Evolutionary conservation across 169 alveolate species (phyloP), one percentile per base, ranked within the genome.

Genomic region (Eimeria zaria): DNA sequence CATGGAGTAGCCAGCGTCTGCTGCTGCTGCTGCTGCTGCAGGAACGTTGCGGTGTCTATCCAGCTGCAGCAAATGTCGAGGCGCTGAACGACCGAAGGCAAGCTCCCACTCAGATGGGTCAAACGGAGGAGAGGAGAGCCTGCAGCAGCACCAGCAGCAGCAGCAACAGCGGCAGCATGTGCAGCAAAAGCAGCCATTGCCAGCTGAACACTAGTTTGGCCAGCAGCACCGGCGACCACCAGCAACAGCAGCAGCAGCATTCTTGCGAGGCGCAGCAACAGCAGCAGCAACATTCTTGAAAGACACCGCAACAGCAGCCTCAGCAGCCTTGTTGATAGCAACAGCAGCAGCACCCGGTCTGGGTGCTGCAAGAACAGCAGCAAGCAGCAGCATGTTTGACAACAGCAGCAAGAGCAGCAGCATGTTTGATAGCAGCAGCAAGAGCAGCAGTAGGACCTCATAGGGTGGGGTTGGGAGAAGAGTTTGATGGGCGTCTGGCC

Each of bases 401-500:
- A 73, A 51, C 48, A 73, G 53, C 84, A 73, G 51, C 51, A 9
- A 20, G 12, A 33, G n/a, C 84, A 33, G 36, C n/a, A n/a, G 53
- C 53, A 33, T n/a, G n/a, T n/a, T n/a, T n/a, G n/a, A 27, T n/a
- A 73, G 84, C 84, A 73, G 58, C 84, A 24, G 84, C 36, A 33
- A 69, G n/a, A 80, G 69, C 89, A 46, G 89, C 67, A 41, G 67
- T 44, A 80, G 58, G n/a, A 94, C 96, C 96, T 78, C 89, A 84
- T 94, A 4, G 98, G 98, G 74, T 98, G 99, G 53, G 98, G 98
- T 16, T 96, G 97, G 73, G 95, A 97, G 92, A 99, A 99, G 51
- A 99, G 97, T 94, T 98, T 98, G 6, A 97, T 96, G 48, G 99
- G 99, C 51, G 98, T 97, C 92, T 98, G 99, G 0, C 99, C 99